Base-by-base conservation (phyloP, 2,329 filamentous ascomycete genomes). In the Aspergillus neoniger region DNA sequence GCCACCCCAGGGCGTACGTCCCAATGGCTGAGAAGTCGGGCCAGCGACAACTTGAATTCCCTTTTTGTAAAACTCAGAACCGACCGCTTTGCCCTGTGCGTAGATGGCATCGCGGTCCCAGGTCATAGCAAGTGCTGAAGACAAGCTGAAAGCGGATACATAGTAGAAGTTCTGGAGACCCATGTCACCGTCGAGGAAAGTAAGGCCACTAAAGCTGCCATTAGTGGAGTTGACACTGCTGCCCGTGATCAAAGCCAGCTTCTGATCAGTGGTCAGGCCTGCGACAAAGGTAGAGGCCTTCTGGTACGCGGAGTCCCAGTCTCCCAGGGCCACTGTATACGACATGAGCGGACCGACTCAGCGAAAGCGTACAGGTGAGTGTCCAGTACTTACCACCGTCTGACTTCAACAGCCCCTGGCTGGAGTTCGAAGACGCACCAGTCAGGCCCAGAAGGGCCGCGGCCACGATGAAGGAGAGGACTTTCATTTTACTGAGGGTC, bases 201-300 rank as follows among this genome's bases (percentile, higher is more conserved):
- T 62, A 3, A 71, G 62, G 5, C 64, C 69, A 14, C 63, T 66
- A 52, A 72, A 72, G 21, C 59, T 65, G 23, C 64, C 63, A 57
- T 64, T 62, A 9, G 62, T 67, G 19, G 66, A 67, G 15, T 65
- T 65, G 2, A 68, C 65, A 36, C 63, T 66, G 44, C 65, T 70
- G 58, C 69, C 70, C 5, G 70, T 70, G 48, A 70, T 69, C 30
- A 72, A 55, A 47, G 66, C 64, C 21, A 71, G 64, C 44, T 70
- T 72, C 44, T 71, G 59, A 55, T 59, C 58, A 52, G 61, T 64
- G 55, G 55, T 67, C n/a, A 66, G 59, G 19, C 57, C 61, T 19
- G 62, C 57, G 5, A 66, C 62, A 32, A 67, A 66, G 39, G 44
- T 28, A 41, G 65, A 58, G 23, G 65, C 65, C 41, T 63, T 67